Conservation (phyloP, 2,329 filamentous ascomycete genomes). For the Apiospora marii region DNA sequence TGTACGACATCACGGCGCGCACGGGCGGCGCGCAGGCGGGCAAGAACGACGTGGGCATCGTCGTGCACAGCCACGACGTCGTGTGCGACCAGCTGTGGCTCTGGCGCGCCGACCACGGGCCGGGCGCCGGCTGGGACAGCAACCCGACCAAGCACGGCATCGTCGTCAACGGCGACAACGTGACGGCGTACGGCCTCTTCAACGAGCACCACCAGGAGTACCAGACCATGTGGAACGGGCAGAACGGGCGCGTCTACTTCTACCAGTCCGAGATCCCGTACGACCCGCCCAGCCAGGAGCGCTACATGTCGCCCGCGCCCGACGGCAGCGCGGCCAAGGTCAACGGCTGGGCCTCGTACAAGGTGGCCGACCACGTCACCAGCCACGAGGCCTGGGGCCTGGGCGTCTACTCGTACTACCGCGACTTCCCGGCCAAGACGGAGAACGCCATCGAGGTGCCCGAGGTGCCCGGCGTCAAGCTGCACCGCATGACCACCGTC, state of each 20-base stretch:
- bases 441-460: slow-evolving; percentile 45
- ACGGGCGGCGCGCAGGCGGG: slow-evolving; percentile 37
- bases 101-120: slow-evolving; percentile 44
- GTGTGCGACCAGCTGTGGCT: slow-evolving; percentile 44
- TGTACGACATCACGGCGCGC: slow-evolving; percentile 44
- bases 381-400: slow-evolving; percentile 44
- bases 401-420: slow-evolving; percentile 45
- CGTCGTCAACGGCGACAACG: slow-evolving; percentile 42
- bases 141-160: slow-evolving; percentile 43
- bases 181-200: slow-evolving; percentile 44
- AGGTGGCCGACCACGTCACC: slow-evolving; percentile 40
- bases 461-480: slow-evolving; percentile 33
- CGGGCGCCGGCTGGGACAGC: slow-evolving; percentile 39
- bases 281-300: slow-evolving; percentile 41
- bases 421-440: slow-evolving; percentile 42
- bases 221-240: slow-evolving; percentile 44
- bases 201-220: slow-evolving; percentile 45
- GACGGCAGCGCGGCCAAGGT: slow-evolving; percentile 29
- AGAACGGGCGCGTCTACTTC: slow-evolving; percentile 43
- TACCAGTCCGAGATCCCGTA: slow-evolving; percentile 47
- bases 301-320: slow-evolving; percentile 35
- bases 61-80: slow-evolving; percentile 42
- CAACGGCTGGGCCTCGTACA: slow-evolving; percentile 45
- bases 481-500: slow-evolving; percentile 43
- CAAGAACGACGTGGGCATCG: slow-evolving; percentile 40